Conservation (phyloP, 1,284 basidiomycete genomes). For the Ceratobasidium sp. region DNA sequence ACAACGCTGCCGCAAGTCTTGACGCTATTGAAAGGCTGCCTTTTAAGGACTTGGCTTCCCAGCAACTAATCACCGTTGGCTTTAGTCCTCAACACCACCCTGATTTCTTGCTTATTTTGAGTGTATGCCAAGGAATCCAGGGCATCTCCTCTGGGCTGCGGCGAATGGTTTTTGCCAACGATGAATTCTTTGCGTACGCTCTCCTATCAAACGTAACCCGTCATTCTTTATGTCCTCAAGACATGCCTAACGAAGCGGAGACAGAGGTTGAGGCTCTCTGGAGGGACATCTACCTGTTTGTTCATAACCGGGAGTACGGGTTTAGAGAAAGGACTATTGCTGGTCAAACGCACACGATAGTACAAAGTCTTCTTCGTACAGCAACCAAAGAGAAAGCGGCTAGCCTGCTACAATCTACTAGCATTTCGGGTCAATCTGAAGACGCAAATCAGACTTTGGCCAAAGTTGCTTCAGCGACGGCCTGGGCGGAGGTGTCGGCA, state of each 20-base stretch:
- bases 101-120: neutral
- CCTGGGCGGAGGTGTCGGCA: conserved; percentile 1
- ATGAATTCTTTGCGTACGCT: neutral
- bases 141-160: neutral
- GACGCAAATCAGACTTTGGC: too few species aligned
- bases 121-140: neutral
- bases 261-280: conserved; percentile 9
- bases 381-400: neutral
- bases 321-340: conserved; percentile 18
- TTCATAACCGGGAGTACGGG: neutral
- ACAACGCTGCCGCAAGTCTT: too few species aligned
- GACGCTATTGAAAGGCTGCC: neutral
- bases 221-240: too few species aligned
- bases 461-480: neutral
- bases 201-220: neutral
- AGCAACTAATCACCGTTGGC: neutral
- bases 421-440: neutral
- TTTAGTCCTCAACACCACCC: neutral
- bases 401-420: neutral
- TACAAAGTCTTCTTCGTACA: neutral
- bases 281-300: conserved; percentile 1
- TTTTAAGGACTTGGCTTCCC: neutral
- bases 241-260: neutral
- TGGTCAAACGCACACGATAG: neutral
- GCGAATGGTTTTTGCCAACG: neutral